phyloP scores from a whole-genome alignment of 129 eudicot species.

The Cynara cardunculus region DNA sequence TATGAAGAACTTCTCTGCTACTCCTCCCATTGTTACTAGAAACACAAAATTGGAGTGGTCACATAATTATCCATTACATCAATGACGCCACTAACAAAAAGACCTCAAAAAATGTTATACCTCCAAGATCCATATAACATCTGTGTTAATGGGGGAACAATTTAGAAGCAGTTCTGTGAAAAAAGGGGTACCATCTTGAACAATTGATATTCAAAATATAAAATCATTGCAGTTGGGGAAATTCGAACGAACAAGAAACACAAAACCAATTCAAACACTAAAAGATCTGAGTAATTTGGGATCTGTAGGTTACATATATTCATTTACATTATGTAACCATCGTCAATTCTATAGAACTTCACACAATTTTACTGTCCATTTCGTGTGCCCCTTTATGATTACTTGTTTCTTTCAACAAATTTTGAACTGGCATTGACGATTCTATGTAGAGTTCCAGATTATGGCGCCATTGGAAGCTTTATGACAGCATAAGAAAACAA shows the following conservation, averaged over 20 bases:
- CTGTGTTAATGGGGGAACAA: background rate
- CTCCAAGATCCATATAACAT: background rate
- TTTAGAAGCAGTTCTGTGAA: background rate
- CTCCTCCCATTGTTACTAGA: slow-evolving; percentile 38
- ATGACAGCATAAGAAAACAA: too few relatives aligned
- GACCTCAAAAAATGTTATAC: background rate
- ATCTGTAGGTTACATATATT: too few relatives aligned
- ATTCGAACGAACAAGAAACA: background rate
- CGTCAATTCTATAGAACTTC: too few relatives aligned
- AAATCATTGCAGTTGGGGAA: background rate
- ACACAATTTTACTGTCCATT: too few relatives aligned
- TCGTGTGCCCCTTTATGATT: background rate
- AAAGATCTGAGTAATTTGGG: background rate
- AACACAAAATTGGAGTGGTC: slow-evolving; percentile 4
- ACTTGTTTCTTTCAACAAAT: background rate
- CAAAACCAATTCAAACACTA: background rate
- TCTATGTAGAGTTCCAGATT: background rate
- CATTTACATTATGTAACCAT: too few relatives aligned
- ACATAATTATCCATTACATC: background rate
- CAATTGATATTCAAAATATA: background rate
- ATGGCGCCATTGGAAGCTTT: too few relatives aligned
- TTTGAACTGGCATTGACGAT: too few relatives aligned
- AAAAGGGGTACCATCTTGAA: background rate
- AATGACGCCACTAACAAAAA: background rate
- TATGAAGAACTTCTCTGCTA: slow-evolving; percentile 62